phyloP scores from a whole-genome alignment of 306 rosid species.

The Gleditsia sinensis region DNA sequence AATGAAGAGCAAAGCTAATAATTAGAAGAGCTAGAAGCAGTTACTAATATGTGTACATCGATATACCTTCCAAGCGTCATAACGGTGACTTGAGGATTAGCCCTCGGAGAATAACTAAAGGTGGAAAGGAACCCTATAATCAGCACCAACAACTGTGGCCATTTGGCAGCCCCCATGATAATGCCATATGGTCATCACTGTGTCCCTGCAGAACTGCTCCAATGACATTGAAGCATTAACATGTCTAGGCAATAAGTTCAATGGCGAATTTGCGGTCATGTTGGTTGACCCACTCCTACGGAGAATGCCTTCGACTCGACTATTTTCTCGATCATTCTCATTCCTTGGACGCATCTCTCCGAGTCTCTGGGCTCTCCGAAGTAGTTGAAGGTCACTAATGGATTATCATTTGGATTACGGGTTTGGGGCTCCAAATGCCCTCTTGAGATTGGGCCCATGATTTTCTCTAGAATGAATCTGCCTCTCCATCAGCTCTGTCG shows the following conservation, averaged over 20 bases:
- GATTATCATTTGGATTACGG: conserved; percentile 65
- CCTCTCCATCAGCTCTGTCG: conserved; percentile 52
- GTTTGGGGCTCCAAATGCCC: conserved; percentile 68
- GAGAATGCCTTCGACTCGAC: conserved; percentile 61
- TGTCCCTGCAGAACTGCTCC: conserved; percentile 70
- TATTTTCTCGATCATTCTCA: conserved; percentile 45
- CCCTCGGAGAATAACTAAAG: conserved; percentile 70
- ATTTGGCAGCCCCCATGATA: conserved; percentile 87
- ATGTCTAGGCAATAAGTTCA: conserved; percentile 66
- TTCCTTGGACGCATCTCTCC: conserved; percentile 65
- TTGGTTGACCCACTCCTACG: conserved; percentile 45
- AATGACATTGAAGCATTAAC: conserved; percentile 46
- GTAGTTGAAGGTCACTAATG: conserved; percentile 71
- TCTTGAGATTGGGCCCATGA: conserved; percentile 63
- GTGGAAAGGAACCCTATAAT: conserved; percentile 73
- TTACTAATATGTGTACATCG: too few relatives aligned
- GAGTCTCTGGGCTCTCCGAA: conserved; percentile 65
- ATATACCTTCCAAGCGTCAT: conserved; percentile 94
- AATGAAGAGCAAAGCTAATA: too few relatives aligned
- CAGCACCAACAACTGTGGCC: conserved; percentile 61
- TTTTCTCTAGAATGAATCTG: conserved; percentile 71
- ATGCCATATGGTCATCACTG: conserved; percentile 88
- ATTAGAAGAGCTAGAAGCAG: too few relatives aligned
- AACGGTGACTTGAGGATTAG: conserved; percentile 85
- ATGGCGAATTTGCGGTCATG: conserved; percentile 53